phyloP scores from a whole-genome alignment of 2,329 filamentous ascomycete genomes.

The Lomentospora prolificans region DNA sequence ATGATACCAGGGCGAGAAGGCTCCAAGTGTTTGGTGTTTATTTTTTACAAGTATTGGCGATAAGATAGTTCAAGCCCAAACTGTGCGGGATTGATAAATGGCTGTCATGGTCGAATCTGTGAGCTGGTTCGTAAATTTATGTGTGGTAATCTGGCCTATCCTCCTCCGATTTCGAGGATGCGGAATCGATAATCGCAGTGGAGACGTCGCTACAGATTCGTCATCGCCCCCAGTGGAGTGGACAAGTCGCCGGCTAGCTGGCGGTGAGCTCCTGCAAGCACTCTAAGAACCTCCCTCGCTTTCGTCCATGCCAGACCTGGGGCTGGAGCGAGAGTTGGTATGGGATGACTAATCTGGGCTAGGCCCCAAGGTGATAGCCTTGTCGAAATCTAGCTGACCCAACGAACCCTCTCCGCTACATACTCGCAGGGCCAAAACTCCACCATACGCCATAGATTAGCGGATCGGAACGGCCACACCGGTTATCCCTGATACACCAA shows the following conservation, averaged over 20 bases:
- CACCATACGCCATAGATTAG: slow-evolving; percentile 9
- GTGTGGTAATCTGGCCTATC: too few relatives aligned
- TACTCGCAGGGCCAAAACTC: slow-evolving; percentile 19
- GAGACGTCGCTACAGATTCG: too few relatives aligned
- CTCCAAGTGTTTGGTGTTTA: too few relatives aligned
- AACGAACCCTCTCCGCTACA: slow-evolving; percentile 29
- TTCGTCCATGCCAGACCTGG: too few relatives aligned
- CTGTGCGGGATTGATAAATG: background rate
- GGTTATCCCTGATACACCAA: background rate
- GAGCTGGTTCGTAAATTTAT: background rate
- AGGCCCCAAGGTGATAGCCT: slow-evolving; percentile 15
- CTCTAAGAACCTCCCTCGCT: too few relatives aligned
- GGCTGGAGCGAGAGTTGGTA: background rate
- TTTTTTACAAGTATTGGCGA: background rate
- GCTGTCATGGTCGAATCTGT: background rate
- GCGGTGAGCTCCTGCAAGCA: background rate
- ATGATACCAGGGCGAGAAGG: background rate
- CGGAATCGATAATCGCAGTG: too few relatives aligned
- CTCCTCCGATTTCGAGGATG: too few relatives aligned
- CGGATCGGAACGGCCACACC: background rate
- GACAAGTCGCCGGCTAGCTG: too few relatives aligned
- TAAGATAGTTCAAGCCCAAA: background rate
- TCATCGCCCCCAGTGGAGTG: too few relatives aligned
- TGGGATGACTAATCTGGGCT: slow-evolving; percentile 12
- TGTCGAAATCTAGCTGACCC: slow-evolving; percentile 19